phyloP scores from a whole-genome alignment of 2,329 filamentous ascomycete species.

The Raffaelea ambrosiae region DNA sequence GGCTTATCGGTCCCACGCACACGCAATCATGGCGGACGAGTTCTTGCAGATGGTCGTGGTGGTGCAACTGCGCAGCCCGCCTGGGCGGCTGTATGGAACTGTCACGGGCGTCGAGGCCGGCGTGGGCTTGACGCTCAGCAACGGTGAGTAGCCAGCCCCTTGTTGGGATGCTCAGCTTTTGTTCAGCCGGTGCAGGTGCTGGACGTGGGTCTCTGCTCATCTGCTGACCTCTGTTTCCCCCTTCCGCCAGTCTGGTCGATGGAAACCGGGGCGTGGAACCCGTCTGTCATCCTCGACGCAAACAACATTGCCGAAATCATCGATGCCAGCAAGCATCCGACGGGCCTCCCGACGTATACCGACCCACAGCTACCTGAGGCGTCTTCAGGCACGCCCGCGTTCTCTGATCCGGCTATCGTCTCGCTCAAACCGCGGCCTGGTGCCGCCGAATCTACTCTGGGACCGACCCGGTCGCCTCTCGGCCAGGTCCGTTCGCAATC shows the following conservation, averaged over 20 bases:
- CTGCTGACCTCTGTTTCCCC: too few relatives aligned
- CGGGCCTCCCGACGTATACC: too few relatives aligned
- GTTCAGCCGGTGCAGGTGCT: too few relatives aligned
- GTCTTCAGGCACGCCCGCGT: neutral
- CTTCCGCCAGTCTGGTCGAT: slow-evolving; percentile 33
- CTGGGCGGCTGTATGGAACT: slow-evolving; percentile 57
- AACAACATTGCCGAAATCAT: slow-evolving; percentile 21
- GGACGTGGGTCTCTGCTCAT: too few relatives aligned
- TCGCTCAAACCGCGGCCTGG: slow-evolving; percentile 7
- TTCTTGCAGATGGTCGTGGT: slow-evolving; percentile 72
- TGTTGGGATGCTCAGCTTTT: too few relatives aligned
- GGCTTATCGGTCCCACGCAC: neutral
- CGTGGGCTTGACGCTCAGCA: slow-evolving; percentile 58
- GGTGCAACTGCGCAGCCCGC: slow-evolving; percentile 48
- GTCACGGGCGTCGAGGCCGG: slow-evolving; percentile 61
- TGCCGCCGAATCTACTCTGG: neutral
- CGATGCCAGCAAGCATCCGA: slow-evolving; percentile 12
- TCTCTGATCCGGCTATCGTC: slow-evolving; percentile 13
- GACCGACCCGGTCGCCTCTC: neutral
- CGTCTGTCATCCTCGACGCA: slow-evolving; percentile 35
- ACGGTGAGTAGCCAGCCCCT: slow-evolving; percentile 59
- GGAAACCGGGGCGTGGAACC: slow-evolving; percentile 30
- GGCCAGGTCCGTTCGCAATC: neutral
- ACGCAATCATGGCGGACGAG: slow-evolving; percentile 48
- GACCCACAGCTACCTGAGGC: neutral